Percentiles rank a stretch among this genome's conserved stretches.
Conservation (phyloP, 169 alveolate species). For the Cytauxzoon felis region DNA sequence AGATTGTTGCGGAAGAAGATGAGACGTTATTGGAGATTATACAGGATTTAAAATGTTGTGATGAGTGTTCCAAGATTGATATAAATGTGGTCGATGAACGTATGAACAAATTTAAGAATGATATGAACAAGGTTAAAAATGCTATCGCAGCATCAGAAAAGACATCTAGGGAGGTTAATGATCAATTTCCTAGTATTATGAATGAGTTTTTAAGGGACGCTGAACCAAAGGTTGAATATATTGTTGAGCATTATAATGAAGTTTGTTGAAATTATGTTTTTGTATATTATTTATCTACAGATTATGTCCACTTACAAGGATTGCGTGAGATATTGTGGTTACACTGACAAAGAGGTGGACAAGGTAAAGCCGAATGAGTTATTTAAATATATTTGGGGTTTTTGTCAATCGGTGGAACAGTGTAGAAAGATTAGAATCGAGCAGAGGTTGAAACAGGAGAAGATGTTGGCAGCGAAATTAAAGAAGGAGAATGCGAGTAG, state of each 20-base stretch:
- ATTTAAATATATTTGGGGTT: conserved; percentile 79
- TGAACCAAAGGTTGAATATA: conserved; percentile 66
- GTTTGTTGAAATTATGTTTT: conserved; percentile 37
- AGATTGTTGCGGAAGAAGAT: conserved; percentile 62
- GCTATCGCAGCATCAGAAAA: conserved; percentile 62
- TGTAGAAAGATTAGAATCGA: conserved; percentile 77
- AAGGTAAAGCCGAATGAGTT: conserved; percentile 79
- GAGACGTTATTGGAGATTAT: conserved; percentile 56
- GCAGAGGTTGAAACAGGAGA: conserved; percentile 65
- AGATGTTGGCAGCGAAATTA: conserved; percentile 64
- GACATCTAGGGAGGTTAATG: conserved; percentile 55
- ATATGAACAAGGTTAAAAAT: conserved; percentile 62
- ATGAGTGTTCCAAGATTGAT: conserved; percentile 67
- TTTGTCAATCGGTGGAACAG: conserved; percentile 76
- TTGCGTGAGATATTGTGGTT: conserved; percentile 77
- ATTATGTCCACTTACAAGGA: conserved; percentile 71
- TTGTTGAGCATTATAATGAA: conserved; percentile 51
- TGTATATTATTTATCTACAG: conserved; percentile 42
- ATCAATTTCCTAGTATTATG: conserved; percentile 65
- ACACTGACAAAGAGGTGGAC: conserved; percentile 79
- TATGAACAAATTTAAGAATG: conserved; percentile 65
- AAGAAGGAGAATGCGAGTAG: conserved; percentile 60
- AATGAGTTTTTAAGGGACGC: conserved; percentile 63
- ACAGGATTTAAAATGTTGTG: conserved; percentile 63
- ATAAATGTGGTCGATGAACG: conserved; percentile 58